Evolutionary conservation across 345 rosid species (phyloP), one percentile per base, ranked within the genome.

Genomic region (Murraya koenigii): DNA sequence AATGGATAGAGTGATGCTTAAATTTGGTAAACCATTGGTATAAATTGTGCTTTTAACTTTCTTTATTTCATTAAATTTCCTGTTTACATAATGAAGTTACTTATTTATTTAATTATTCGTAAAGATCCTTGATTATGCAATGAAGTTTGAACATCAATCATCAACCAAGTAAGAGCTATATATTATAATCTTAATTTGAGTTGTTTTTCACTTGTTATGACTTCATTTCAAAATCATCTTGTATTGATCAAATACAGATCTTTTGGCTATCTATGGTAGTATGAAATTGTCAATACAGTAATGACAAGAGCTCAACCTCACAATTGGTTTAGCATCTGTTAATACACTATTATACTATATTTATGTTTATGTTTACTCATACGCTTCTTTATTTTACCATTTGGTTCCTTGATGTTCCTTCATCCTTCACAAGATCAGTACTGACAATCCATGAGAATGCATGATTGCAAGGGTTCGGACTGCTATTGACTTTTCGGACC

Each of bases 251-350:
- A 32, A 63, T 59, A 49, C 55, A 84, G 88, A 77, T 87, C 88
- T 3, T 87, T 85, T 69, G 87, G 85, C 8, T 83, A 86, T n/a
- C 30, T 82, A 3, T 84, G 88, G 86, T 77, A 86, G 83, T 84
- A 84, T 60, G 82, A 84, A 23, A 72, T 77, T 56, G 83, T 84
- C 26, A 68, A 69, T 1, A 85, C 90, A 1, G 84, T 85, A 9
- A 85, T 87, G 70, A 84, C 87, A 55, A 78, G 88, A 52, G 83
- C 87, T 0, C 85, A 85, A 56, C 90, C 87, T 26, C 89, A 85
- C 64, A 88, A 85, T 73, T 85, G 81, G 74, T 88, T 82, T 75
- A 25, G 10, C 8, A 19, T 44, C 1, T 61, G 1, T 25, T 14
- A 35, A 39, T n/a, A 23, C 20, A 9, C 7, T 49, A 22, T 5